A percentile compares a stretch with the other conserved stretches of the same genome.
Evolutionary conservation across 2,329 filamentous ascomycete species (phyloP).

Genomic region (Aspergillus thermomutatus): DNA sequence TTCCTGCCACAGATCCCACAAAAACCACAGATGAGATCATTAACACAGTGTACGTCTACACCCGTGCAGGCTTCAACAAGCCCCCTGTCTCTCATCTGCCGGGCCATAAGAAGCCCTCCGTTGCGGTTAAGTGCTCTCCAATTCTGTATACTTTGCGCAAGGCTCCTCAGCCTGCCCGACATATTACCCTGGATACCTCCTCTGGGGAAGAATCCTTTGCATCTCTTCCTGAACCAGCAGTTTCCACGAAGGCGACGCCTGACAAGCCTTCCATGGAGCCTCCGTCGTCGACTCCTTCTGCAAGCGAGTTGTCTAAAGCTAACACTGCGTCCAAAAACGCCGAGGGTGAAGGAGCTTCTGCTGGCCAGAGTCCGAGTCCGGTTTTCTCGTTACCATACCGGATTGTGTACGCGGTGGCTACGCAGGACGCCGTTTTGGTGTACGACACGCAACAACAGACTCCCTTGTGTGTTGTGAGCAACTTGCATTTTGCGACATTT

Average conservation of each 20-base stretch:
- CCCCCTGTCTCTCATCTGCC: conserved; percentile 92
- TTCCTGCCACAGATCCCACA: conserved; percentile 60
- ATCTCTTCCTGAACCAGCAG: conserved; percentile 75
- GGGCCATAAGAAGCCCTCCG: conserved; percentile 96
- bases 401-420: conserved; percentile 94
- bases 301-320: conserved; percentile 50
- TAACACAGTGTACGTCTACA: conserved; percentile 98
- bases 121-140: conserved; percentile 92
- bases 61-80: conserved; percentile 91
- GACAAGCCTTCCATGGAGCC: conserved; percentile 69
- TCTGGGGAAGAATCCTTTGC: conserved; percentile 80
- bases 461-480: conserved; percentile 91
- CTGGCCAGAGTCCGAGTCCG: conserved; percentile 53
- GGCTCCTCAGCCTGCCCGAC: conserved; percentile 65
- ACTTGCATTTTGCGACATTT: conserved; percentile 94
- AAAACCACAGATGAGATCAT: conserved; percentile 81
- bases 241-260: conserved; percentile 52
- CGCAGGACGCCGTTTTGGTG: conserved; percentile 88
- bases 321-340: conserved; percentile 50
- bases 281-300: conserved; percentile 50
- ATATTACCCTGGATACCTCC: conserved; percentile 93
- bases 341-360: conserved; percentile 51
- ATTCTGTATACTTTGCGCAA: conserved; percentile 79
- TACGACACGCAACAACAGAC: conserved; percentile 98
- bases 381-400: conserved; percentile 86